Evolutionary conservation across 306 rosid genomes (phyloP).

Genomic region (Sechiopsis laciniata): DNA sequence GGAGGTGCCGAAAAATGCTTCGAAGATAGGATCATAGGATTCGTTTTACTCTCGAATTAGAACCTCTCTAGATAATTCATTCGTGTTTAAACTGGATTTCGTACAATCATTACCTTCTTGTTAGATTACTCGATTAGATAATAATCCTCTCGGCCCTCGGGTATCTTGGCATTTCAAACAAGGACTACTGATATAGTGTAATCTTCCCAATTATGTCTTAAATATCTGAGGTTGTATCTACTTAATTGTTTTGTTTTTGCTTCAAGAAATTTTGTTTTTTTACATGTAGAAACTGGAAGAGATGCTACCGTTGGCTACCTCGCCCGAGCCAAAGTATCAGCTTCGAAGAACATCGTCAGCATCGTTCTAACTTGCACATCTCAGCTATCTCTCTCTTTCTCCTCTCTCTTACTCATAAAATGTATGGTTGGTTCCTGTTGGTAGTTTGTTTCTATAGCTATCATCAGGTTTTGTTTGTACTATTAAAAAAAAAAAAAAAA

Average conservation of each 20-base stretch:
- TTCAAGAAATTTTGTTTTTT: slow-evolving; percentile 15
- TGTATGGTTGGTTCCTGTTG: slow-evolving; percentile 11
- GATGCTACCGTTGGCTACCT: slow-evolving; percentile 53
- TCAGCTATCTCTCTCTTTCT: slow-evolving; percentile 7
- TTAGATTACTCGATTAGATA: neutral
- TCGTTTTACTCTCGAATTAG: neutral
- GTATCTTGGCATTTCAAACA: neutral
- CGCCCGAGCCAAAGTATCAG: slow-evolving; percentile 83
- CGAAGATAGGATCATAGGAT: too few relatives aligned
- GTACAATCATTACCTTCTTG: neutral
- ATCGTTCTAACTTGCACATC: slow-evolving; percentile 46
- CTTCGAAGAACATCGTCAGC: slow-evolving; percentile 84
- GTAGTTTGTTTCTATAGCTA: slow-evolving; percentile 15
- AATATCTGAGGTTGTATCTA: neutral
- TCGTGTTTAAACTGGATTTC: neutral
- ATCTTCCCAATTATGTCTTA: neutral
- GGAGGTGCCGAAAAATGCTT: neutral
- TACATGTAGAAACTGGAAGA: slow-evolving; percentile 74
- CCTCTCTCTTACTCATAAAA: neutral
- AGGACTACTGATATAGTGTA: neutral
- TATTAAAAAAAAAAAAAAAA: neutral
- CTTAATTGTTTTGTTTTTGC: neutral
- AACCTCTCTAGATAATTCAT: neutral
- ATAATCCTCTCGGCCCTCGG: neutral
- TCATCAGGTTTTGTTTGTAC: slow-evolving; percentile 13